Base-by-base conservation (phyloP, 345 rosid species). In the Lepidium sativum region DNA sequence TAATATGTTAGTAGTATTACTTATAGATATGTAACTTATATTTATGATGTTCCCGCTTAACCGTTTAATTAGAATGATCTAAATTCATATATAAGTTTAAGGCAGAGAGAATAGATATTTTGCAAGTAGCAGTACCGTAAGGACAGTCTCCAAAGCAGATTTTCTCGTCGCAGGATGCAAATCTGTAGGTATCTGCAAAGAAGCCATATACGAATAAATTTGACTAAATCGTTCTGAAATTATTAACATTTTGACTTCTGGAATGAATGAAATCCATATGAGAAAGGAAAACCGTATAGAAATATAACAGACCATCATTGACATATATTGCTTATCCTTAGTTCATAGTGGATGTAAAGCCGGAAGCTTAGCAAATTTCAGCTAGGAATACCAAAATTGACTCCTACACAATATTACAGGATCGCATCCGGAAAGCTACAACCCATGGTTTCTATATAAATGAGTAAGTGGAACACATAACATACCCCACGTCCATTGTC, bases 401-500 rank as follows among this genome's bases (percentile, higher is more conserved):
- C 14, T 38, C 15, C 27, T 12, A 18, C 5, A 6, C 31, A 11
- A 4, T 5, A 54, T 18, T 32, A 55, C 11, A 11, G 45, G 16
- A 55, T 54, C 13, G 6, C 34, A 27, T 8, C 20, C 45, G 18
- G 17, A 8, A 49, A 16, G 34, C 23, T 23, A 52, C 1, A 47
- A 16, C 11, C 48, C 32, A 31, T 17, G 2, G 17, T 29, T 34
- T 9, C 23, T 5, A 52, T 9, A 34, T 31, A 44, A 2, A 59
- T 8, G 58, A 56, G 56, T 40, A 20, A 64, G 66, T 56, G 52
- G 33, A 69, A 73, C 18, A 68, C 9, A 43, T 38, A 44, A 12
- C 84, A 76, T 88, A 90, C 97, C 87, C 99, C 99, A 27, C 97
- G 96, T 8, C 99, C 99, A 70, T 90, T 68, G 75, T 94, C 99